Evolutionary conservation across 805 yeast species (phyloP).

Genomic region (Metschnikowia noctiluminum): DNA sequence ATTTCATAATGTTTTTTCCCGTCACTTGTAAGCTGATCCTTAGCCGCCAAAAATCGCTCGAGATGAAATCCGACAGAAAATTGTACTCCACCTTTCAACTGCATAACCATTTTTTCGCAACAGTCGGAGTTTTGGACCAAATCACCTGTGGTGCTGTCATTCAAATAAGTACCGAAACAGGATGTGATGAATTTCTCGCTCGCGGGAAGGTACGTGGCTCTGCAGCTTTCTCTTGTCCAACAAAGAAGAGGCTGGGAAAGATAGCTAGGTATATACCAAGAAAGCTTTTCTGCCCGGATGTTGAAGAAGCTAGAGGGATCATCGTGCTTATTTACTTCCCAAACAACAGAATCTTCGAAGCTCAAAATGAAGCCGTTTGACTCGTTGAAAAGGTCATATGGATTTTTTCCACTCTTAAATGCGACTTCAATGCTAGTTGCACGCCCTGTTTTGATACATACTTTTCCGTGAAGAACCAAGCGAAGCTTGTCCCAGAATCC

Average conservation of each 20-base stretch:
- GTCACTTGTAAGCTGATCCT: constrained; percentile 38
- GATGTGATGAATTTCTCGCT: constrained; percentile 42
- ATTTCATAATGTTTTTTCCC: constrained; percentile 62
- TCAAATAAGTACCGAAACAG: constrained; percentile 48
- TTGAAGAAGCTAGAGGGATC: constrained; percentile 66
- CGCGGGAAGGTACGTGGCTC: constrained; percentile 46
- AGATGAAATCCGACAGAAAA: constrained; percentile 57
- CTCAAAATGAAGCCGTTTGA: constrained; percentile 76
- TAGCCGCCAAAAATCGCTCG: constrained; percentile 38
- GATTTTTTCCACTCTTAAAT: constrained; percentile 74
- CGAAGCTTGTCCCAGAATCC: constrained; percentile 95
- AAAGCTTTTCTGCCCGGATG: constrained; percentile 57
- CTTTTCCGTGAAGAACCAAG: constrained; percentile 69
- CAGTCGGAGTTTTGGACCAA: constrained; percentile 25
- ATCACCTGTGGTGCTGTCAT: constrained; percentile 43
- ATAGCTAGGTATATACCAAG: constrained; percentile 76
- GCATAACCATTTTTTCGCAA: constrained; percentile 52
- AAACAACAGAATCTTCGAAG: constrained; percentile 59
- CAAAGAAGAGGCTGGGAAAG: constrained; percentile 46
- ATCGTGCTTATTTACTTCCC: constrained; percentile 62
- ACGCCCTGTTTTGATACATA: constrained; percentile 49
- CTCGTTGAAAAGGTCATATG: constrained; percentile 64
- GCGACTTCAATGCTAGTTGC: constrained; percentile 52
- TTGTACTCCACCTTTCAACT: constrained; percentile 57
- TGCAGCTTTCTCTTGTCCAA: constrained; percentile 54